These are phyloP conservation scores for Gastrolobium bilobum DNA, from an alignment of 306 rosid species.

Conservation along the genomic window DNA sequence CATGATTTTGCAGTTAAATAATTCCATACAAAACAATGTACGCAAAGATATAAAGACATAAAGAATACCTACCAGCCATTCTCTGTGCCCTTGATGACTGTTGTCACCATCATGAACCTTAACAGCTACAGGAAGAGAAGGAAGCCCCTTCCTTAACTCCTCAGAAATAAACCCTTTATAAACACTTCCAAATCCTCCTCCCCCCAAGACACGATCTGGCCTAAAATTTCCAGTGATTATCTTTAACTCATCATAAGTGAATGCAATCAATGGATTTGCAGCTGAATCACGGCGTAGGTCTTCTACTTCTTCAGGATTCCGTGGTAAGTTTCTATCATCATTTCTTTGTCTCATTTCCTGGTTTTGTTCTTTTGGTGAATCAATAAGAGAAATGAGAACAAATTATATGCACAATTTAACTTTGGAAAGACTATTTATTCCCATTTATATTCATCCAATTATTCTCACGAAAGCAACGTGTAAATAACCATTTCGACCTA, in stretches of 20 bases:
- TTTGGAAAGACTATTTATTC: not conserved
- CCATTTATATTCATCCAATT: not conserved
- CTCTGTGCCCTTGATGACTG: conserved; percentile 97
- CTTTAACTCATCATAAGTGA: conserved; percentile 80
- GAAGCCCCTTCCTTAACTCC: conserved; percentile 76
- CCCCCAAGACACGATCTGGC: conserved; percentile 83
- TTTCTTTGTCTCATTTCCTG: conserved; percentile 57
- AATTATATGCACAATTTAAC: conserved; percentile 26
- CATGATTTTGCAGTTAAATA: conserved; percentile 8
- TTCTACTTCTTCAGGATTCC: conserved; percentile 96
- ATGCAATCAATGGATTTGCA: conserved; percentile 83
- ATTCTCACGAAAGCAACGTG: not conserved
- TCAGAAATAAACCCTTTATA: conserved; percentile 89
- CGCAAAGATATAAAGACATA: conserved; percentile 28
- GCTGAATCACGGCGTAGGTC: conserved; percentile 88
- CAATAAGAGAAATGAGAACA: conserved; percentile 55
- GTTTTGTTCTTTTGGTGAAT: conserved; percentile 65
- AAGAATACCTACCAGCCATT: conserved; percentile 88
- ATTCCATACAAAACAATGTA: conserved; percentile 5
- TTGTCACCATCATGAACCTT: conserved; percentile 98
- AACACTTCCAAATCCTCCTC: conserved; percentile 99
- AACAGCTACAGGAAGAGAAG: conserved; percentile 82
- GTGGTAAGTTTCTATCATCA: conserved; percentile 75
- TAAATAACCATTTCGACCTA: too few relatives aligned
- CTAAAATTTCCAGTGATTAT: conserved; percentile 81